These are phyloP conservation scores for Termitomyces sp. DNA, from an alignment of 768 basidiomycete genomes.

Conservation along the genomic window DNA sequence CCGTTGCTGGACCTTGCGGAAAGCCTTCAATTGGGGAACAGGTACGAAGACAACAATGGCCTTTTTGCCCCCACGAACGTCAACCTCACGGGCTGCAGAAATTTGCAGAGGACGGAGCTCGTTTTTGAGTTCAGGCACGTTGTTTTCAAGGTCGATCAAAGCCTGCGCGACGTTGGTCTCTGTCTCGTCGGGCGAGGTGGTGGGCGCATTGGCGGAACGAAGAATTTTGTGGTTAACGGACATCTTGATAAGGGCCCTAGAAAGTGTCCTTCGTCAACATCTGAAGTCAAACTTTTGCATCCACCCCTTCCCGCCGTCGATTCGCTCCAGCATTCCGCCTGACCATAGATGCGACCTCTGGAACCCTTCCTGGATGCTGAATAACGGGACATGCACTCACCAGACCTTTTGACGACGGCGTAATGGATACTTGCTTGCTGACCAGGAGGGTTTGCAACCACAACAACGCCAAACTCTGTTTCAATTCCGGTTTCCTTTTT, in stretches of 20 bases:
- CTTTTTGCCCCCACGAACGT: conserved; percentile 99
- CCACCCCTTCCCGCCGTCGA: conserved; percentile 42
- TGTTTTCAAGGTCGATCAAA: conserved; percentile 94
- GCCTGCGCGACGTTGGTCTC: conserved; percentile 93
- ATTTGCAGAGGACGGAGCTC: conserved; percentile 96
- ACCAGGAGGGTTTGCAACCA: conserved; percentile 21
- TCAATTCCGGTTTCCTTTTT: conserved; percentile 12
- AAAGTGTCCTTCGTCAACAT: conserved; percentile 40
- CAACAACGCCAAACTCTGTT: conserved; percentile 25
- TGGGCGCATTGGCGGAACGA: conserved; percentile 94
- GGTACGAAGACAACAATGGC: conserved; percentile 99
- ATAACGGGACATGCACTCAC: conserved; percentile 48
- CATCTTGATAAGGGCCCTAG: conserved; percentile 51
- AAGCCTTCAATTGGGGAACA: conserved; percentile 95
- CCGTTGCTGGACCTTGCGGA: conserved; percentile 97
- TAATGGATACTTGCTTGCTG: conserved; percentile 28
- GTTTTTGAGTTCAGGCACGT: conserved; percentile 95
- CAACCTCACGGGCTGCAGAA: conserved; percentile 97
- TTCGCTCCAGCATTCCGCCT: conserved; percentile 17
- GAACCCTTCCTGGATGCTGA: conserved; percentile 19
- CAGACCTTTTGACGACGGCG: conserved; percentile 58
- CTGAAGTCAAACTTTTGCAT: conserved; percentile 36
- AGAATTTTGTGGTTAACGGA: conserved; percentile 82
- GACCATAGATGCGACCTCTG: conserved; percentile 18
- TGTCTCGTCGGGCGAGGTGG: conserved; percentile 82